Evolutionary conservation across 2,329 filamentous ascomycete genomes (phyloP), one percentile per base, ranked within the genome.

Genomic region (Reticulascus tulasneorum): DNA sequence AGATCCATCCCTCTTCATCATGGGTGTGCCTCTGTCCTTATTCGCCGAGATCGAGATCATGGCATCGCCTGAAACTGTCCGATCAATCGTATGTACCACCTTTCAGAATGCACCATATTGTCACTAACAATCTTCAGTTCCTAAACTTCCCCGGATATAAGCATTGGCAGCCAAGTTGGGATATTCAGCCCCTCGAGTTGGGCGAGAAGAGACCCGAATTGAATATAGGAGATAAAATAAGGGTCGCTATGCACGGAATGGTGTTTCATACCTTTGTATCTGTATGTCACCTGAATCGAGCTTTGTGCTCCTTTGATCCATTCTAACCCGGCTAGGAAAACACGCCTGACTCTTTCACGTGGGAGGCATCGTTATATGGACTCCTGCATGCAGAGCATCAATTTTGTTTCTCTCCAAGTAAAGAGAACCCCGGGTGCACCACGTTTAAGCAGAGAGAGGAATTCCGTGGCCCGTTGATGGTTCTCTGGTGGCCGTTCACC

Each of bases 391-490:
- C 46, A 7, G 37, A 35, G 13, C 49, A 53, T 36, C 30, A 34
- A 2, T 51, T 50, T 30, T 20, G 26, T 19, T 52, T 51, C 29
- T 33, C 33, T 9, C 42, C 46, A 13, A 52, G 46, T 43, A 38
- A 35, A 24, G 38, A 24, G 13, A 39, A 38, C 26, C 35, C 47
- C 4, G 49, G 49, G 3, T 35, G 37, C 20, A 53, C 49, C 24
- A 48, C 43, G 2, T 50, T 53, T 35, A 28, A 37, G 9, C 50
- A 51, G 29, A 26, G 24, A 5, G 48, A 54, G 29, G 35, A 38
- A 10, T 49, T 45, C 16, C 21, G 35, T 9, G 38, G 49, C 6
- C 23, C 45, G 2, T 29, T 46, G 27, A 35, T 30, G 17, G 12
- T 42, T 5, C 10, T 45, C 11, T 41, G 28, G n/a, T 29, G 23